Conservation (phyloP, 495 filamentous ascomycete species). For the Extremus antarcticus region DNA sequence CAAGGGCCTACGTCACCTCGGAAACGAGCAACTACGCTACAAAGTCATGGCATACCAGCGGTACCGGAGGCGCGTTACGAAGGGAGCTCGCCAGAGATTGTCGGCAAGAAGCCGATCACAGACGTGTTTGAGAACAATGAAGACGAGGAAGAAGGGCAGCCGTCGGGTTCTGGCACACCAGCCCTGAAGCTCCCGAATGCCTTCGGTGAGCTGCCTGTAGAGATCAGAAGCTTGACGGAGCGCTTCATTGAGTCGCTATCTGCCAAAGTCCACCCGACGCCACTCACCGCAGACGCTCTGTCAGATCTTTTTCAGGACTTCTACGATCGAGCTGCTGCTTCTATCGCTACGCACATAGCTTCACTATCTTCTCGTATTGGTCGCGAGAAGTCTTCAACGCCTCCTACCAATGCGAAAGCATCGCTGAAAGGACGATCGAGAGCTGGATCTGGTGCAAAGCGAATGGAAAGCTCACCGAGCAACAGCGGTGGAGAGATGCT, state of each 20-base stretch:
- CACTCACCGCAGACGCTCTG: conserved; percentile 72
- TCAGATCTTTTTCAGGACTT: conserved; percentile 90
- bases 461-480: conserved; percentile 2
- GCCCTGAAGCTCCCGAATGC: conserved; percentile 45
- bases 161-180: conserved; percentile 34
- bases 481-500: conserved; percentile 58
- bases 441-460: conserved; percentile 10
- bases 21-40: conserved; percentile 53
- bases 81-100: conserved; percentile 10
- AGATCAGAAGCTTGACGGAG: conserved; percentile 80
- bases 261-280: conserved; percentile 75
- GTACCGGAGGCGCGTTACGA: conserved; percentile 28
- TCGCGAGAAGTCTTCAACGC: conserved; percentile 47
- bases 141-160: conserved; percentile 35
- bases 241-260: conserved; percentile 85
- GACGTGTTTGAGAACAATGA: conserved; percentile 36
- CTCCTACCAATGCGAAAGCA: conserved; percentile 26
- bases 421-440: conserved; percentile 4
- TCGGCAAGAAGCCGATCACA: conserved; percentile 20
- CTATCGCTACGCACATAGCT: conserved; percentile 82
- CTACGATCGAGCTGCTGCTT: conserved; percentile 68
- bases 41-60: conserved; percentile 41
- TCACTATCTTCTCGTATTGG: conserved; percentile 63
- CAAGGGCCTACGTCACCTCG: conserved; percentile 34
- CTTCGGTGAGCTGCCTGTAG: conserved; percentile 82